A percentile compares a stretch with the other conserved stretches of the same genome.
Evolutionary conservation across 768 basidiomycete species (phyloP).

Genomic region (Serendipita sp.): DNA sequence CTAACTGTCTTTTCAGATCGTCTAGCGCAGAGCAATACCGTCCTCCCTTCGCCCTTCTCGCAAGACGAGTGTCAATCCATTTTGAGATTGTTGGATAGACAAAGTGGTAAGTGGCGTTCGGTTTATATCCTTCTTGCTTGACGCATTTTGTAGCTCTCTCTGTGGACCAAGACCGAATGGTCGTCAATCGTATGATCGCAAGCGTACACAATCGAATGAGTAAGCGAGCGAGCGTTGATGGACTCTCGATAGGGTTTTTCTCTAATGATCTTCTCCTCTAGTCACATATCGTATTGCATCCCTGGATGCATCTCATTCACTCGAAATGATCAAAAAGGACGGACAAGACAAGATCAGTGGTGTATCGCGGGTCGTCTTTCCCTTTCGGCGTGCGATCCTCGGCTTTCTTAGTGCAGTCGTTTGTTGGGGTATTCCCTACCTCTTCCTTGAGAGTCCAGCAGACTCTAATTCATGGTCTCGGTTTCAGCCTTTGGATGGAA

Average conservation of each 20-base stretch:
- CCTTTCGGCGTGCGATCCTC: slow-evolving; percentile 33
- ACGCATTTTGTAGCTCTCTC: background rate
- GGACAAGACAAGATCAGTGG: background rate
- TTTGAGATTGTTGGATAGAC: slow-evolving; percentile 38
- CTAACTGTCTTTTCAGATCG: slow-evolving; percentile 32
- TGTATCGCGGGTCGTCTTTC: slow-evolving; percentile 18
- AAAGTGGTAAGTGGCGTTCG: slow-evolving; percentile 17
- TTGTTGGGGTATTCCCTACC: slow-evolving; percentile 65
- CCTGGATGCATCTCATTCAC: background rate
- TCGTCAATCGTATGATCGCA: slow-evolving; percentile 4
- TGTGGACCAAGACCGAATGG: background rate
- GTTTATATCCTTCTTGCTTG: background rate
- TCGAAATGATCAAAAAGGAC: background rate
- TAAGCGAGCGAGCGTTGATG: background rate
- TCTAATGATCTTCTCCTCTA: background rate
- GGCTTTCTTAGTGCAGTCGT: slow-evolving; percentile 47
- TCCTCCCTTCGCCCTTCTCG: slow-evolving; percentile 45
- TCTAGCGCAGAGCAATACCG: slow-evolving; percentile 42
- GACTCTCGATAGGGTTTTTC: background rate
- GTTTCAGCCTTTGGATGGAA: background rate
- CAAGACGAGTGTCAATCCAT: slow-evolving; percentile 68
- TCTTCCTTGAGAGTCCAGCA: slow-evolving; percentile 27
- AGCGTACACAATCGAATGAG: background rate
- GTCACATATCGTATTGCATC: background rate
- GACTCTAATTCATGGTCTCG: background rate